Evolutionary conservation across 306 rosid species (phyloP), one percentile per base, ranked within the genome.

Genomic region (Pueraria montana): DNA sequence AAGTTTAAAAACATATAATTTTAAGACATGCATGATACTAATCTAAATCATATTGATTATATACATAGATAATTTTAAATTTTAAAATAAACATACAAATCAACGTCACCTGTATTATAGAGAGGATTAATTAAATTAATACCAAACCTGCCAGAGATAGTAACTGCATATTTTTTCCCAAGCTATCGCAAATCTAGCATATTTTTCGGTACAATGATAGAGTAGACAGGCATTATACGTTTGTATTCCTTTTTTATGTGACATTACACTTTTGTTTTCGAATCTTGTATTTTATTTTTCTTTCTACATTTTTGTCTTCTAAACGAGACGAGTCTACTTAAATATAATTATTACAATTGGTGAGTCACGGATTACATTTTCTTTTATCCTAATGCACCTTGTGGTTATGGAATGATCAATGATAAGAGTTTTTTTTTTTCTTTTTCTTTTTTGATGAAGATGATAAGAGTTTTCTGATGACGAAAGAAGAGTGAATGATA

Each of bases 221-320:
- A 50, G 21, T 53, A 26, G 32, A 56, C 65, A 58, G 10, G 1
- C 32, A 9, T 21, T 58, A 23, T 58, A 58, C 34, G 23, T 23
- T 58, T 58, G 2, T 58, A 23, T 58, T 21, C 2, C 7, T 58
- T 58, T 58, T 10, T 11, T 23, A 10, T 10, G 34, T 58, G 23
- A 34, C 73, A 20, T 40, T 38, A 67, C 20, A 3, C 73, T 38
- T 67, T 67, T 67, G 52, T 67, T 67, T 40, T 67, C 17, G 73
- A 40, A 67, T 67, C 73, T 67, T 38, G 4, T 18, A 65, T 36
- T 26, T 9, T 65, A 36, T 20, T 55, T 36, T 65, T 65, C 27
- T 36, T 65, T n/a, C 49, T 36, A 55, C 27, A 10, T 64, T 17
- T n/a, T 64, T 40, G 49, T n/a, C 50, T 34, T 65, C 49, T 40